Percentiles rank a stretch among this genome's conserved stretches.
Evolutionary conservation across 441 rosid genomes (phyloP).

Genomic region (Kokia cookei): DNA sequence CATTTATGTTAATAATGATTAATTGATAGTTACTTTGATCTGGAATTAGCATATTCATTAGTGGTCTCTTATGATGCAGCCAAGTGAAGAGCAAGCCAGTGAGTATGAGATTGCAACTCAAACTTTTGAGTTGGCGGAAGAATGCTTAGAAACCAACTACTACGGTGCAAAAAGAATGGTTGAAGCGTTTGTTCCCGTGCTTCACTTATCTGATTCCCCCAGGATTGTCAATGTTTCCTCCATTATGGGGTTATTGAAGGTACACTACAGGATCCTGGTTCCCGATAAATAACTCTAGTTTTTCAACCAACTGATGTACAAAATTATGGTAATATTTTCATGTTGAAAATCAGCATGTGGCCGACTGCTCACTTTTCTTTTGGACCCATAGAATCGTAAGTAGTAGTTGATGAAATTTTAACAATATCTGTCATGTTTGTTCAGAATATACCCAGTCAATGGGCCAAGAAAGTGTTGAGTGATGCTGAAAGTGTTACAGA

Average conservation of each 20-base stretch:
- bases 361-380: neutral
- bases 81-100: slow-evolving; percentile 12
- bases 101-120: slow-evolving; percentile 14
- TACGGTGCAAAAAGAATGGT: slow-evolving; percentile 37
- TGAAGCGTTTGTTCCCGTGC: slow-evolving; percentile 31
- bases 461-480: slow-evolving; percentile 39
- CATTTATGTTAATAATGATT: neutral
- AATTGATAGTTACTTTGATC: neutral
- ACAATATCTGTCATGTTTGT: neutral
- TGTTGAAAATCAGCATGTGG: neutral
- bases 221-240: slow-evolving; percentile 45
- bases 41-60: neutral
- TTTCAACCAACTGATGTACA: neutral
- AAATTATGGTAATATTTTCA: neutral
- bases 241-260: slow-evolving; percentile 25
- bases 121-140: slow-evolving; percentile 21
- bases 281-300: neutral
- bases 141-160: slow-evolving; percentile 35
- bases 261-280: neutral
- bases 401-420: neutral
- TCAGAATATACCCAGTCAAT: slow-evolving; percentile 34
- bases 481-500: slow-evolving; percentile 44
- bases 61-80: slow-evolving; percentile 6
- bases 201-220: slow-evolving; percentile 33
- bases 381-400: neutral